Base-by-base conservation (phyloP, 2,329 filamentous ascomycete genomes). In the Davidsoniella neocaledoniae region DNA sequence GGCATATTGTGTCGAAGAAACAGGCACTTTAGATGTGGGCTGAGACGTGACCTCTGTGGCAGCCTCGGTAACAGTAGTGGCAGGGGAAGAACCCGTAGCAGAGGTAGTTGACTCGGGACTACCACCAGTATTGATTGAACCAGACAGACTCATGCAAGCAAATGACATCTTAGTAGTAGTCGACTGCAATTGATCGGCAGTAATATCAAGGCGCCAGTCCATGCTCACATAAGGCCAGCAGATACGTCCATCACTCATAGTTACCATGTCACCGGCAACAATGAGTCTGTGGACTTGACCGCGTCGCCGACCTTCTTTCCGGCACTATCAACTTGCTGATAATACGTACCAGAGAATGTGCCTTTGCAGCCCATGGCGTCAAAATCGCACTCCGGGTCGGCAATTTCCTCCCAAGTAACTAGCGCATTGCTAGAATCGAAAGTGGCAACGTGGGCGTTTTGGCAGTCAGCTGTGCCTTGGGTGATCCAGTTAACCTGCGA, bases 241-340 rank as follows among this genome's bases (percentile, higher is more conserved):
- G 56, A 80, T 66, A 44, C 71, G 66, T 19, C 71, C 72, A 53
- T 76, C 72, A n/a, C 62, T 56, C 65, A 76, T 71, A 29, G 72
- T 76, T 9, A 76, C 74, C 67, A 79, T 77, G 56, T 80, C 76
- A 38, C 76, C 76, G 6, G 75, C 72, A 43, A 80, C 73, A 56
- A 76, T n/a, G 71, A 69, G 57, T 77, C 66, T 10, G 60, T 66
- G n/a, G 66, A 68, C 49, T 64, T 66, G 52, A 77, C 57, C 1
- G 71, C 61, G 14, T 66, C 62, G 17, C 74, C 76, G 36, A 77
- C 63, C 58, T 68, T 73, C 48, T 65, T 61, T 2, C 76, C 76
- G 10, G 64, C 60, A 48, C 61, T 66, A 56, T 68, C 66, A 23
- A 79, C 70, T 48, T 74, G 63, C 62, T 79, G 76, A 66, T 74